phyloP scores from a whole-genome alignment of 208 protist species.

The Tritrichomonas musculus region DNA sequence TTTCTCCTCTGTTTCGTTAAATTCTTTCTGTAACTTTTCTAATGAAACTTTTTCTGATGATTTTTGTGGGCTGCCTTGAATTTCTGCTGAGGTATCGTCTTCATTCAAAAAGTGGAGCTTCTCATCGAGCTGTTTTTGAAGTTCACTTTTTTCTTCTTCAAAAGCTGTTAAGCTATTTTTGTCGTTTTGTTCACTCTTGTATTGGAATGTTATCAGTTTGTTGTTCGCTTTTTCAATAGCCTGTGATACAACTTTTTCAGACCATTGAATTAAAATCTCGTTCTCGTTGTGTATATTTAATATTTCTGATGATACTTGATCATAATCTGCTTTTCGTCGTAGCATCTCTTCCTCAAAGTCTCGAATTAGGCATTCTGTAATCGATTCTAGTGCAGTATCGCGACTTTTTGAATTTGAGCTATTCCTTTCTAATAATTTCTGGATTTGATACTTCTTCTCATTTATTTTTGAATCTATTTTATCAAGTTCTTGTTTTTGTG shows the following conservation, averaged over 20 bases:
- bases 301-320: neutral
- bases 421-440: no score
- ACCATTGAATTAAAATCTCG: neutral
- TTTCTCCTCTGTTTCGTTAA: neutral
- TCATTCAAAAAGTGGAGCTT: no score
- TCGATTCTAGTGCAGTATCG: no score
- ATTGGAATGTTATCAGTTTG: neutral
- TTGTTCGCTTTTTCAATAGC: neutral
- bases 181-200: neutral
- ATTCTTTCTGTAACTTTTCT: neutral
- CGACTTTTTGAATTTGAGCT: no score
- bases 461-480: no score
- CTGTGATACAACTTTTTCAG: neutral
- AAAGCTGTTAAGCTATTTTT: neutral
- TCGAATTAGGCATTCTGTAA: no score
- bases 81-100: no score
- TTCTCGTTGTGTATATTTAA: neutral
- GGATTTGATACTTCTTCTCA: no score
- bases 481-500: no score
- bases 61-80: neutral
- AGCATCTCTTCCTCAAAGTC: neutral
- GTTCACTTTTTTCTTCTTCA: neutral
- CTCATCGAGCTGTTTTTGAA: neutral
- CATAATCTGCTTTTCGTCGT: neutral
- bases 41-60: neutral